Evolutionary conservation across 2,329 filamentous ascomycete species (phyloP), one percentile per base, ranked within the genome.

Genomic region (Diaporthe citriasiana): DNA sequence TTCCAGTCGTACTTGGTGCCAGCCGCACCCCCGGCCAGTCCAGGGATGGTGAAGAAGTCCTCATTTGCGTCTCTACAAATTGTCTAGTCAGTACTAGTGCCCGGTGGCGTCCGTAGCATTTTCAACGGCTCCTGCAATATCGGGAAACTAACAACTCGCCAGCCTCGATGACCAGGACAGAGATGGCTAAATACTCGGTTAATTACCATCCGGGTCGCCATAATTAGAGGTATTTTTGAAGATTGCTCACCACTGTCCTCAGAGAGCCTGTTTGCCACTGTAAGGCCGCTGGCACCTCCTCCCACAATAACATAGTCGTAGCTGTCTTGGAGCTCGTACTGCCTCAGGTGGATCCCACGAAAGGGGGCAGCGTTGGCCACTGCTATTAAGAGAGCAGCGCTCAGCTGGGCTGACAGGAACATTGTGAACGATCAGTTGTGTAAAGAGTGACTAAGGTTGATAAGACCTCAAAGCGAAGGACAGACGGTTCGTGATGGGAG

Each of bases 81-180:
- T 35, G 3, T 30, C 38, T 35, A 57, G 70, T 72, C 45, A 72
- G 42, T 25, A 30, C 47, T 55, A 47, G 35, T 25, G 76, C 27
- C 73, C 27, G 75, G 68, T 56, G 47, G 15, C 17, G 53, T 25
- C 13, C n/a, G n/a, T 19, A 33, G 17, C 33, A 74, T 77, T n/a
- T n/a, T 77, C 55, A 70, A 56, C 35, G 60, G 42, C 25, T 30
- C 33, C n/a, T 35, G n/a, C 25, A 68, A 51, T 13, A 53, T 68
- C 47, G 63, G 63, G 27, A 30, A 22, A 74, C 70, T 60, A 47
- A 74, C 73, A 74, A 63, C 8, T 69, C 70, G 40, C 73, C 73
- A 42, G 80, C 80, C 69, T 81, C 80, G 35, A 81, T 79, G 19
- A 81, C 77, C 33, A 81, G 77, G 17, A 81, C 79, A 30, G 77